These are phyloP conservation scores for Aspergillus sp. DNA, from an alignment of 2,329 filamentous ascomycete species.

Conservation along the genomic window DNA sequence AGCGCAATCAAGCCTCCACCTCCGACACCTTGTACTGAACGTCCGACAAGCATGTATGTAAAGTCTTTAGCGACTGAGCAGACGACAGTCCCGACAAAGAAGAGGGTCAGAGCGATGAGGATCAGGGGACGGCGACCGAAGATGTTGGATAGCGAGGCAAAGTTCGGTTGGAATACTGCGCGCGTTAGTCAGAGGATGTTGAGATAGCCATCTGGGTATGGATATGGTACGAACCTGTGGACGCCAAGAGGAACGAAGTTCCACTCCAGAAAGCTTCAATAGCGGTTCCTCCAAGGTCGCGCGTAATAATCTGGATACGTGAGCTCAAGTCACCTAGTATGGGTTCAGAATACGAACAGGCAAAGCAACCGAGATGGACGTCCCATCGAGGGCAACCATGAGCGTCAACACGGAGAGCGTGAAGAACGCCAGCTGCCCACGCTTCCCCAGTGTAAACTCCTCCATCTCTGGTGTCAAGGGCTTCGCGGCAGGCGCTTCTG, in stretches of 20 bases:
- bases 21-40: conserved; percentile 50
- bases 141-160: conserved; percentile 52
- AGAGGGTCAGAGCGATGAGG: conserved; percentile 46
- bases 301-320: conserved; percentile 35
- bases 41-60: conserved; percentile 51
- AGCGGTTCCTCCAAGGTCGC: conserved; percentile 38
- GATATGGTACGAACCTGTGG: conserved; percentile 27
- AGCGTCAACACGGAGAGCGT: conserved; percentile 14
- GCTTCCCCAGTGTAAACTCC: conserved; percentile 15
- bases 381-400: conserved; percentile 22
- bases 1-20: conserved; percentile 51
- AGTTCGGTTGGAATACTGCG: conserved; percentile 56
- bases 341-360: conserved; percentile 5
- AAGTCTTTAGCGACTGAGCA: conserved; percentile 48
- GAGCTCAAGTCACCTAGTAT: too few species aligned
- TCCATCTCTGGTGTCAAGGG: not conserved
- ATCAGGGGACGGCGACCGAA: conserved; percentile 53
- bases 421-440: conserved; percentile 13
- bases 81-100: conserved; percentile 52
- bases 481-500: not conserved
- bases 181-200: conserved; percentile 16
- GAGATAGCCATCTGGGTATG: not conserved
- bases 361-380: conserved; percentile 18
- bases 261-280: conserved; percentile 57
- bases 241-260: conserved; percentile 52